Evolutionary conservation across 768 basidiomycete species (phyloP).

Genomic region (Exidia glandulosa): DNA sequence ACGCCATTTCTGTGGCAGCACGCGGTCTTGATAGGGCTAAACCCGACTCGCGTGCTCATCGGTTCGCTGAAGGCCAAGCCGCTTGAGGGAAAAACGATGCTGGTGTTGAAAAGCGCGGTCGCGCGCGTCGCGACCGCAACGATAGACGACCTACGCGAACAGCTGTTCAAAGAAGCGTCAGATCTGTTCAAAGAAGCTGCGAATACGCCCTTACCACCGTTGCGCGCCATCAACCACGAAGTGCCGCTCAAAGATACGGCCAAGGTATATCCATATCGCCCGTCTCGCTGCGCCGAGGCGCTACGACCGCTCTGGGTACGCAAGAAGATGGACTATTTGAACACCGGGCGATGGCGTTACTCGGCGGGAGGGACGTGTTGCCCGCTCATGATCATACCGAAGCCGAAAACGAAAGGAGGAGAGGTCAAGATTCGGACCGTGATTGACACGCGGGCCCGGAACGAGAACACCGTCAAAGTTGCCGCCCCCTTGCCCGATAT

Average conservation of each 20-base stretch:
- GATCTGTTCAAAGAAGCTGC: conserved; percentile 4
- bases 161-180: background rate
- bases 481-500: conserved; percentile 1
- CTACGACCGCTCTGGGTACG: conserved; percentile 23
- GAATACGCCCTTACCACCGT: conserved; percentile 22
- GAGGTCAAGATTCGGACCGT: background rate
- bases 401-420: background rate
- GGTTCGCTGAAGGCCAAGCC: background rate
- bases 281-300: conserved; percentile 22
- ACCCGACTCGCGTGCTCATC: background rate
- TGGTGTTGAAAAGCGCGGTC: background rate
- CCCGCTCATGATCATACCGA: conserved; percentile 6
- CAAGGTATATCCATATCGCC: conserved; percentile 18
- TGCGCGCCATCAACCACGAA: conserved; percentile 28
- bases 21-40: conserved; percentile 17
- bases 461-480: conserved; percentile 2
- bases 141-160: background rate
- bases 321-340: conserved; percentile 5
- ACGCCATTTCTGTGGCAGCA: conserved; percentile 26
- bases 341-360: conserved; percentile 4
- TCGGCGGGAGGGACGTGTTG: background rate
- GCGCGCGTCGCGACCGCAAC: background rate
- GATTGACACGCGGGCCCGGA: conserved; percentile 2
- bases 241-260: conserved; percentile 29
- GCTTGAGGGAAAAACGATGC: background rate